Percentiles rank a stretch among this genome's conserved stretches.
These are phyloP conservation scores for Malassezia globosa DNA, from an alignment of 1,284 basidiomycete species.

Conservation along the genomic window DNA sequence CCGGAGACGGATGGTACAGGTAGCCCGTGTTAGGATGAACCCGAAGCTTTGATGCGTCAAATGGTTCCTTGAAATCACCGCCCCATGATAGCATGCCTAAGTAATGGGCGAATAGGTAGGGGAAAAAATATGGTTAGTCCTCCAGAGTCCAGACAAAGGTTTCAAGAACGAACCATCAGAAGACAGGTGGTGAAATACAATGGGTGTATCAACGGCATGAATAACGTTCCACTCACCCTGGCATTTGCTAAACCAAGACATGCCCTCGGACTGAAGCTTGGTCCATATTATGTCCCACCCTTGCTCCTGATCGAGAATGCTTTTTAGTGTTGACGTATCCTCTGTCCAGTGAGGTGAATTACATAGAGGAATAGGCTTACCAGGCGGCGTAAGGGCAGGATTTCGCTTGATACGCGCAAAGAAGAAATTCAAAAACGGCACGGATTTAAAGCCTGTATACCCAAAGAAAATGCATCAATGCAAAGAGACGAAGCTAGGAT, in stretches of 20 bases:
- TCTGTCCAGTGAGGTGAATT: slow-evolving; percentile 8
- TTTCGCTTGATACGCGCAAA: slow-evolving; percentile 9
- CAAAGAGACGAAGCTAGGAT: slow-evolving; percentile 10
- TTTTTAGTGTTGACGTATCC: slow-evolving; percentile 8
- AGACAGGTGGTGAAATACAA: slow-evolving; percentile 41
- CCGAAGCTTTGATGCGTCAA: slow-evolving; percentile 8
- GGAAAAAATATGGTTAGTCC: no score
- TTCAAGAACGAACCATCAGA: not conserved
- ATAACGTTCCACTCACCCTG: slow-evolving; percentile 41
- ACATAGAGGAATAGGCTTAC: not conserved
- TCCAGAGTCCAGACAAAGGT: no score
- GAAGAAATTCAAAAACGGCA: slow-evolving; percentile 17
- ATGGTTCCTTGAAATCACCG: slow-evolving; percentile 7
- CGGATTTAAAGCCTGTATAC: slow-evolving; percentile 18
- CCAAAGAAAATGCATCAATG: not conserved
- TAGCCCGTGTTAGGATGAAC: slow-evolving; percentile 17
- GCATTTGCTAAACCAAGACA: slow-evolving; percentile 41
- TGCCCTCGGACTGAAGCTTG: slow-evolving; percentile 24
- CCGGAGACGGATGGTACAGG: slow-evolving; percentile 16
- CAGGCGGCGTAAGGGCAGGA: not conserved
- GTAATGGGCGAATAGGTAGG: no score
- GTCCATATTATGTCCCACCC: slow-evolving; percentile 7
- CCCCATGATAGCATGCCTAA: slow-evolving; percentile 10
- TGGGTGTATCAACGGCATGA: slow-evolving; percentile 36
- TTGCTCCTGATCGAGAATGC: slow-evolving; percentile 7